Base-by-base conservation (phyloP, 2,329 filamentous ascomycete genomes). In the Fusarium virguliforme region DNA sequence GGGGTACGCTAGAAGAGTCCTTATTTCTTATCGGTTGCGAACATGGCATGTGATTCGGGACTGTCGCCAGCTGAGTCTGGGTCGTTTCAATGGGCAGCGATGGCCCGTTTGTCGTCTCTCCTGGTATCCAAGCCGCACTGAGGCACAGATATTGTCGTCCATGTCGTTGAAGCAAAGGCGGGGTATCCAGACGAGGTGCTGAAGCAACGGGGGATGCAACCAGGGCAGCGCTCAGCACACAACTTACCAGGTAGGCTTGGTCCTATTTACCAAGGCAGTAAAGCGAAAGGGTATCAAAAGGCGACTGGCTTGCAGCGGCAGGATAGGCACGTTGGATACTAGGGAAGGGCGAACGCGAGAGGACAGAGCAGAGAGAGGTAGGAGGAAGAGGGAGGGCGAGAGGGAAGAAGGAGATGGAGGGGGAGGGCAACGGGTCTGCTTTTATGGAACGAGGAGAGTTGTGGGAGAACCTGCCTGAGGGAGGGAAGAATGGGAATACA, bases 251-350 rank as follows among this genome's bases (percentile, higher is more conserved):
- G 57, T 53, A 65, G 43, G 54, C 53, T 62, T 63, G 62, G 55
- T 68, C 67, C 64, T 70, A 70, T 66, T 64, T 43, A 67, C 62
- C 60, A 71, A 61, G 60, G 68, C 70, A 62, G 67, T 65, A 46
- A 66, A 70, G 54, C 57, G 62, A 59, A 65, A 66, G 67, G 73
- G 72, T 68, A 72, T 77, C 68, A 71, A 74, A 71, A 69, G 62
- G 65, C 67, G 67, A 73, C 74, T 78, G 70, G 71, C 74, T 77
- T 67, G 73, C 74, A 76, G 68, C 68, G 70, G 66, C 58, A 64
- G 63, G 41, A 53, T 64, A 43, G 50, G 60, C 70, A 73, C 62
- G 69, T 71, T 54, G 64, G 62, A 66, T 70, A 65, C 64, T 61
- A 66, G 61, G 60, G 67, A 67, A 68, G 70, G 69, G 72, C 70